phyloP scores from a whole-genome alignment of 129 eudicot species.

The Smallanthus sonchifolius region DNA sequence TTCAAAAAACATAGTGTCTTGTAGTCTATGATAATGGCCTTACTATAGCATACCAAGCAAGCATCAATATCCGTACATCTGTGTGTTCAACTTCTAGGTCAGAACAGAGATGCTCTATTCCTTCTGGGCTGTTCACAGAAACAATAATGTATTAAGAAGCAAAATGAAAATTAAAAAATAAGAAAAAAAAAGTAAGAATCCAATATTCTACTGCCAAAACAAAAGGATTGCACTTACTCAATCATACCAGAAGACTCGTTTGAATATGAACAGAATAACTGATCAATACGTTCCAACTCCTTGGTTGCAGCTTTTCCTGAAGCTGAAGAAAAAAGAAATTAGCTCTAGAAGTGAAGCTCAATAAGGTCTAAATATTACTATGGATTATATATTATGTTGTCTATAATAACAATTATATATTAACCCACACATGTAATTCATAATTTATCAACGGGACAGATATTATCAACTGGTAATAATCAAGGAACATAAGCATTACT shows the following conservation, averaged over 20 bases:
- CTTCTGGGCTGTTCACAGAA: slow-evolving; percentile 69
- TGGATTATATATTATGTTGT: not conserved
- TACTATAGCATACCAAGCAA: slow-evolving; percentile 72
- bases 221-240: slow-evolving; percentile 58
- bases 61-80: slow-evolving; percentile 86
- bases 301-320: slow-evolving; percentile 83
- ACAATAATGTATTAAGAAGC: slow-evolving; percentile 17
- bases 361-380: not conserved
- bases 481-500: not conserved
- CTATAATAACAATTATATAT: not conserved
- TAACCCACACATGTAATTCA: not conserved
- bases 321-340: slow-evolving; percentile 40
- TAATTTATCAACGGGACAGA: not conserved
- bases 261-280: slow-evolving; percentile 67
- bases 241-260: slow-evolving; percentile 58
- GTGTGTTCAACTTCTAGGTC: slow-evolving; percentile 92
- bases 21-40: not conserved
- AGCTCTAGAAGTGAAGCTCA: slow-evolving; percentile 13
- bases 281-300: slow-evolving; percentile 86
- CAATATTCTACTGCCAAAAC: not conserved
- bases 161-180: not conserved
- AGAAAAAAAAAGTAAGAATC: not conserved
- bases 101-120: slow-evolving; percentile 78
- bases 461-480: not conserved
- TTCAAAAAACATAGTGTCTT: not conserved